A percentile compares a stretch with the other conserved stretches of the same genome.
Evolutionary conservation across 2,329 filamentous ascomycete genomes (phyloP).

Genomic region (Scytalidium sp.): DNA sequence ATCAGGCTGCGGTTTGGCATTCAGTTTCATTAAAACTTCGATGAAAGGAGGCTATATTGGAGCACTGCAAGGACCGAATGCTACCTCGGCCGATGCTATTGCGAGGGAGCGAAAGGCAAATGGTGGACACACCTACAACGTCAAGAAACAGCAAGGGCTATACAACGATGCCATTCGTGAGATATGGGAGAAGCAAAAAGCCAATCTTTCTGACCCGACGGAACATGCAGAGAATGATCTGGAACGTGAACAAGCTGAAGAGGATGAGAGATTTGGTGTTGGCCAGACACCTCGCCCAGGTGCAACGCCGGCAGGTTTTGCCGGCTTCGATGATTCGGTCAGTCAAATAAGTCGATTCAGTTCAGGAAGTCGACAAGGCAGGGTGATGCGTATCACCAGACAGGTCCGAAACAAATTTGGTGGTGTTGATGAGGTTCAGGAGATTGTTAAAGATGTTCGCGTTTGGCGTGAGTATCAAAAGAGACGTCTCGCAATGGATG

Average conservation of each 20-base stretch:
- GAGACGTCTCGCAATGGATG: constrained; percentile 48
- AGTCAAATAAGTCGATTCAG: constrained; percentile 76
- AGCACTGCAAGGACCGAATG: constrained; percentile 65
- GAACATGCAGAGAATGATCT: constrained; percentile 62
- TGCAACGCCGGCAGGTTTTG: constrained; percentile 54
- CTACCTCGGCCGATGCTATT: constrained; percentile 62
- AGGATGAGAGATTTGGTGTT: constrained; percentile 49
- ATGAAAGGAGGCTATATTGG: constrained; percentile 98
- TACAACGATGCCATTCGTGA: constrained; percentile 89
- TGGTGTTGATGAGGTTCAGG: constrained; percentile 56
- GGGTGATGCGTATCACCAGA: constrained; percentile 73
- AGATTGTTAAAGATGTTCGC: constrained; percentile 72
- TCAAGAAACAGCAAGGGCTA: constrained; percentile 86
- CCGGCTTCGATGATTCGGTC: constrained; percentile 68
- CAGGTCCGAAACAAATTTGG: constrained; percentile 61
- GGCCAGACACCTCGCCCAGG: constrained; percentile 65
- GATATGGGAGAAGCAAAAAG: constrained; percentile 88
- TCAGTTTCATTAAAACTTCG: constrained; percentile 95
- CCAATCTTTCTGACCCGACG: constrained; percentile 69
- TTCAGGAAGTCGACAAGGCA: constrained; percentile 62
- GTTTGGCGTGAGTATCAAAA: constrained; percentile 89
- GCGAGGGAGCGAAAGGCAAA: constrained; percentile 85
- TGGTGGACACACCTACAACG: constrained; percentile 95
- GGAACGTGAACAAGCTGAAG: constrained; percentile 30
- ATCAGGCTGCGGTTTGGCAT: constrained; percentile 86